phyloP scores from a whole-genome alignment of 2,329 filamentous ascomycete species.

The Colletotrichum orchidophilum region DNA sequence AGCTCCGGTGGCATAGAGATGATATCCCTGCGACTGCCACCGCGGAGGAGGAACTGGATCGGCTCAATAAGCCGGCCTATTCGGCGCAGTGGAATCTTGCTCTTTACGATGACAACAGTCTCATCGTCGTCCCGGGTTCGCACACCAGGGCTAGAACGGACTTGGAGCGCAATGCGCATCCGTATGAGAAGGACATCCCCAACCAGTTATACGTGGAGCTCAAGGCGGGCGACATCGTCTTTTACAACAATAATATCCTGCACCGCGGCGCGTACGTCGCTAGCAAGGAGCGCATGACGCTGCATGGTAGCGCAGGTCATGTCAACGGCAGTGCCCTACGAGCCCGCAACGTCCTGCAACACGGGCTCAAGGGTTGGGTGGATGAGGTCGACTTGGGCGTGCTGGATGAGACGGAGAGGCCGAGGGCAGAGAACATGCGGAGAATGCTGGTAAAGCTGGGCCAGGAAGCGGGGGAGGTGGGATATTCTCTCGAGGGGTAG shows the following conservation, averaged over 20 bases:
- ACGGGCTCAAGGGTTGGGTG: conserved; percentile 76
- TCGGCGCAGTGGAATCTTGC: conserved; percentile 92
- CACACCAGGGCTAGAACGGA: conserved; percentile 78
- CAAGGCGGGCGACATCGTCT: conserved; percentile 80
- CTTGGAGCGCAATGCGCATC: conserved; percentile 72
- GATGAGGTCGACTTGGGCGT: conserved; percentile 63
- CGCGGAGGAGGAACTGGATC: conserved; percentile 71
- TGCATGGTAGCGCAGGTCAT: conserved; percentile 78
- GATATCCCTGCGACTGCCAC: conserved; percentile 76
- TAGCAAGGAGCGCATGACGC: conserved; percentile 70
- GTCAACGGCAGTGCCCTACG: conserved; percentile 61
- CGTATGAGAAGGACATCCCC: conserved; percentile 69
- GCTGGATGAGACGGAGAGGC: conserved; percentile 53
- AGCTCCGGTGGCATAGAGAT: conserved; percentile 86
- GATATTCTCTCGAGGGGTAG: conserved; percentile 65
- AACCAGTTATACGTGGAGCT: conserved; percentile 73
- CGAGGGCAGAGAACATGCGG: conserved; percentile 71
- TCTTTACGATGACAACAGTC: conserved; percentile 76
- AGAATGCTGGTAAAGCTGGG: conserved; percentile 70
- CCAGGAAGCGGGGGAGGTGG: conserved; percentile 66
- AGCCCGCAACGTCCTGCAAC: conserved; percentile 79
- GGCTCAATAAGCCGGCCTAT: conserved; percentile 68
- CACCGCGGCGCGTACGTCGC: conserved; percentile 74
- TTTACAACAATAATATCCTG: conserved; percentile 92
- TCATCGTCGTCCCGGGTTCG: conserved; percentile 81